Evolutionary conservation across 495 filamentous ascomycete species (phyloP).

Genomic region (Elaphomyces granulatus): DNA sequence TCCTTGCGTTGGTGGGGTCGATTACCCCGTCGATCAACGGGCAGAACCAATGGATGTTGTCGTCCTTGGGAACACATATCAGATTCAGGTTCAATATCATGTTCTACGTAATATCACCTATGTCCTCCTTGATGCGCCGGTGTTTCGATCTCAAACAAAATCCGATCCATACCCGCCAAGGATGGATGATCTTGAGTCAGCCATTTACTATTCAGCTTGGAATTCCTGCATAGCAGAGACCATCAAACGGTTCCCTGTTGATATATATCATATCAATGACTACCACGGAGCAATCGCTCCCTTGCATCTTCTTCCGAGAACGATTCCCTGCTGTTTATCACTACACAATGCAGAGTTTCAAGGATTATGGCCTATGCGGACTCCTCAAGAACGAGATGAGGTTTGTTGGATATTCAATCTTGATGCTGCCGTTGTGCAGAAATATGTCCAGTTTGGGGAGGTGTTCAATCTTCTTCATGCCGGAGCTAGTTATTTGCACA

Average conservation of each 20-base stretch:
- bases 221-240: slow-evolving; percentile 55
- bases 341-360: slow-evolving; percentile 63
- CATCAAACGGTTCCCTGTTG: slow-evolving; percentile 44
- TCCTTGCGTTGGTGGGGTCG: slow-evolving; percentile 53
- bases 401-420: slow-evolving; percentile 59
- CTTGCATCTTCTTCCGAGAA: slow-evolving; percentile 52
- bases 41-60: slow-evolving; percentile 51
- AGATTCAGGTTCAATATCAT: slow-evolving; percentile 54
- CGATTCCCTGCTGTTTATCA: slow-evolving; percentile 33
- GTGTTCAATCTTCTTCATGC: slow-evolving; percentile 63
- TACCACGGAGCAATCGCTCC: slow-evolving; percentile 64
- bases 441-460: slow-evolving; percentile 46
- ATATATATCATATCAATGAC: slow-evolving; percentile 71
- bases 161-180: slow-evolving; percentile 54
- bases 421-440: slow-evolving; percentile 26
- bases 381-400: slow-evolving; percentile 48
- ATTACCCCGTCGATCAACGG: slow-evolving; percentile 45
- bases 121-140: slow-evolving; percentile 53
- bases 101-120: slow-evolving; percentile 54
- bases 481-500: slow-evolving; percentile 55
- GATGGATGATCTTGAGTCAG: slow-evolving; percentile 61
- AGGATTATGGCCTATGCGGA: slow-evolving; percentile 61
- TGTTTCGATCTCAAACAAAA: slow-evolving; percentile 56
- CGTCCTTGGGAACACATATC: slow-evolving; percentile 49
- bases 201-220: slow-evolving; percentile 63